Conservation (phyloP, 1,284 basidiomycete species). For the Pulchroboletus neoregius region DNA sequence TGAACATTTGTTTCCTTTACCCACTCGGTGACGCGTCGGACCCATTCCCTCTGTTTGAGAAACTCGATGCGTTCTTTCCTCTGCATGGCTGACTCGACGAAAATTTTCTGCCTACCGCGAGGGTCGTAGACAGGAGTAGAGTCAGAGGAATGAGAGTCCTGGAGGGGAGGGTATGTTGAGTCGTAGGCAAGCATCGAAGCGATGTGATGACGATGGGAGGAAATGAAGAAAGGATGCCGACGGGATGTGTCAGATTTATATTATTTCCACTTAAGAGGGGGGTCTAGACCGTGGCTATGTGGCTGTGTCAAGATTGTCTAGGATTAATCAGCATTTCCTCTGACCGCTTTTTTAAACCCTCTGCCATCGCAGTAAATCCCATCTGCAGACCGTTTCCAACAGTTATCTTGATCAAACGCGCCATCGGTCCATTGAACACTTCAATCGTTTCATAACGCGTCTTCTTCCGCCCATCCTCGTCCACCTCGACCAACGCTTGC, state of each 20-base stretch:
- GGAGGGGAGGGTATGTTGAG: slow-evolving; percentile 9
- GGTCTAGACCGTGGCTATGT: slow-evolving; percentile 27
- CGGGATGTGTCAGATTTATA: slow-evolving; percentile 12
- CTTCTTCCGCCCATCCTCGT: slow-evolving; percentile 38
- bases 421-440: slow-evolving; percentile 53
- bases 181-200: slow-evolving; percentile 21
- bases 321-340: slow-evolving; percentile 39
- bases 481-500: slow-evolving; percentile 54
- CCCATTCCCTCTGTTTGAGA: slow-evolving; percentile 34
- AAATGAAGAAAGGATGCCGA: neutral
- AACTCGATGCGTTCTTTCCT: slow-evolving; percentile 35
- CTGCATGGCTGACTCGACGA: slow-evolving; percentile 26
- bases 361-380: slow-evolving; percentile 54
- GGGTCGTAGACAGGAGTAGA: slow-evolving; percentile 18
- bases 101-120: slow-evolving; percentile 29
- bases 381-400: slow-evolving; percentile 40
- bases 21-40: slow-evolving; percentile 36
- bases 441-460: slow-evolving; percentile 65
- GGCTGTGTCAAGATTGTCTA: slow-evolving; percentile 32
- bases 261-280: slow-evolving; percentile 4
- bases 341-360: slow-evolving; percentile 51
- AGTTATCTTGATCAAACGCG: slow-evolving; percentile 52
- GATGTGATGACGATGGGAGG: neutral
- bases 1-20: slow-evolving; percentile 33
- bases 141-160: slow-evolving; percentile 3